Conservation (phyloP, 768 basidiomycete species). For the Collybiopsis confluens region DNA sequence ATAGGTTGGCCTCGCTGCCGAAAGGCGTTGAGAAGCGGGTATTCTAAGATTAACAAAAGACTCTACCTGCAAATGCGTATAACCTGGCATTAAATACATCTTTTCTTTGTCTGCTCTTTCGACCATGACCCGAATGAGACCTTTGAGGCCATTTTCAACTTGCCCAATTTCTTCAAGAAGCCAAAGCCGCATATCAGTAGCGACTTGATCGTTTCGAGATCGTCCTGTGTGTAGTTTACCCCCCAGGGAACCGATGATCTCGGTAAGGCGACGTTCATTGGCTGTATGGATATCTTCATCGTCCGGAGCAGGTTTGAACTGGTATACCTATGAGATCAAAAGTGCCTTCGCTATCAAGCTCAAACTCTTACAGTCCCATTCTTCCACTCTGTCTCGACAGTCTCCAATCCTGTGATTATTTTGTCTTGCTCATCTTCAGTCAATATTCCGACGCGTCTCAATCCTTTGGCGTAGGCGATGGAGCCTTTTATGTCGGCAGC, state of each 20-base stretch:
- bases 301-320: conserved; percentile 79
- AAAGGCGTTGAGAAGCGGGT: background rate
- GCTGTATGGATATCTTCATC: conserved; percentile 99
- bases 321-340: conserved; percentile 1
- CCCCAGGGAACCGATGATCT: conserved; percentile 87
- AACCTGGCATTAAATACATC: conserved; percentile 88
- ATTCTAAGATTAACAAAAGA: background rate
- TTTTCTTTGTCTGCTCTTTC: conserved; percentile 93
- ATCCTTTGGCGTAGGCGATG: conserved; percentile 91
- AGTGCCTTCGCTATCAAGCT: background rate
- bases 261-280: conserved; percentile 90
- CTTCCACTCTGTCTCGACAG: conserved; percentile 85
- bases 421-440: conserved; percentile 67
- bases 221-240: conserved; percentile 98
- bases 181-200: conserved; percentile 98
- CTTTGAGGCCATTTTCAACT: conserved; percentile 66
- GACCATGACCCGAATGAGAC: conserved; percentile 81
- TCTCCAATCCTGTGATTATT: conserved; percentile 69
- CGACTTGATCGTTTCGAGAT: conserved; percentile 97
- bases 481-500: conserved; percentile 89
- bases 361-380: conserved; percentile 62
- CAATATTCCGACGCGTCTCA: conserved; percentile 77
- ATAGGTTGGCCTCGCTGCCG: conserved; percentile 93
- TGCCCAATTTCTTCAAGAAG: conserved; percentile 72
- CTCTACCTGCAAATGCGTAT: conserved; percentile 92